phyloP scores from a whole-genome alignment of 805 yeast species.

The Yarrowia sp. region DNA sequence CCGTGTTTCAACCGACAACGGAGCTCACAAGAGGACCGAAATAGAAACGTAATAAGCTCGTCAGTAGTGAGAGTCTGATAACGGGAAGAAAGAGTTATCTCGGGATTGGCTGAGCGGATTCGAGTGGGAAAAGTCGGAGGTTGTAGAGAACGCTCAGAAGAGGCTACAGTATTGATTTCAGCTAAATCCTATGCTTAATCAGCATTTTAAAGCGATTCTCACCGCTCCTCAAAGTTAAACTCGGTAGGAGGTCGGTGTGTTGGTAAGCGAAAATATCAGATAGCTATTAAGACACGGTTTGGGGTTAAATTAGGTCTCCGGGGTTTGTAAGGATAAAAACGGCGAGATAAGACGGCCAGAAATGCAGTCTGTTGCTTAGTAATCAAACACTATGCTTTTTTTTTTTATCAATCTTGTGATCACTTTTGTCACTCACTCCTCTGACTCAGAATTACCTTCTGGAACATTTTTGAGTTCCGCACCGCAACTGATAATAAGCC shows the following conservation, averaged over 20 bases:
- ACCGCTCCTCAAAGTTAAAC: background rate
- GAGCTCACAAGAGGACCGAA: no score
- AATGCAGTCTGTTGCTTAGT: no score
- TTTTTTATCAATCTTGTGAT: background rate
- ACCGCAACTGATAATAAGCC: slow-evolving; percentile 5
- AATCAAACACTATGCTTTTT: background rate
- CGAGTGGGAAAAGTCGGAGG: background rate
- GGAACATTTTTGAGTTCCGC: slow-evolving; percentile 11
- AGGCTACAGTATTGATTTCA: no score
- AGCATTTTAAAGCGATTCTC: background rate
- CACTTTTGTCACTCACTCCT: no score
- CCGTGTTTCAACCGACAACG: background rate
- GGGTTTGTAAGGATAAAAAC: no score
- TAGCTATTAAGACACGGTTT: background rate
- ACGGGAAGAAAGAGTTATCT: background rate
- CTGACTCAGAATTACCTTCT: background rate
- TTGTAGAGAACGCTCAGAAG: background rate
- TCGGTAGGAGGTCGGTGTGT: slow-evolving; percentile 13
- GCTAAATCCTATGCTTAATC: background rate
- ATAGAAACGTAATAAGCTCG: background rate
- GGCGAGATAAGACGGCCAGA: no score
- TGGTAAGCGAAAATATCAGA: slow-evolving; percentile 4
- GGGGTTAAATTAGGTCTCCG: background rate
- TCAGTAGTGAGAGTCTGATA: background rate
- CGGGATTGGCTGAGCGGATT: no score